Evolutionary conservation across 1,139 yeast species (phyloP), one percentile per base, ranked within the genome.

Genomic region (Blastobotrys apis): DNA sequence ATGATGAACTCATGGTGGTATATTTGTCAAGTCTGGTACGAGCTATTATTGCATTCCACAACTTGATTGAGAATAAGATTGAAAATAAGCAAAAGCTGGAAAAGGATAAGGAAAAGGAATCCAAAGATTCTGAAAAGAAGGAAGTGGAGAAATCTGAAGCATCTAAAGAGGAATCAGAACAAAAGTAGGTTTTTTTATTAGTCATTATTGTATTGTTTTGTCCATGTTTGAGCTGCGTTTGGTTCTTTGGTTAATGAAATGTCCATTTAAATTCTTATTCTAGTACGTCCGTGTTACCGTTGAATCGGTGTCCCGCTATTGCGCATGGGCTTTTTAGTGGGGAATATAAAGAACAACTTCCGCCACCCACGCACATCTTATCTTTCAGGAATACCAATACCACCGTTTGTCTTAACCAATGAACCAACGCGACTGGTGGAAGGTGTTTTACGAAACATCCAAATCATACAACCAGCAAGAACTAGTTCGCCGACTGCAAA

Each of bases 31-130:
- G 94, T 39, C 73, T 94, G 58, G 96, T 92, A 19, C 78, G 98
- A 59, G 86, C 97, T 15, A 92, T 92, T 57, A 85, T 92, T 62
- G 95, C 98, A 13, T 90, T 92, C 75, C 96, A 94, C 67, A 95
- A 94, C 64, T 76, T 94, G 65, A 92, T 94, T 63, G 98, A 92
- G 59, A 94, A 94, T 69, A 92, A 92, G 67, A 81, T 92, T 56
- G 87, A 86, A 57, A 88, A 88, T 64, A 58, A 58, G 53, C 54
- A 50, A n/a, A 31, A 33, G 33, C 32, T 47, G 10, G 48, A 44
- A 13, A 47, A 41, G 33, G 22, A 35, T 44, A 33, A 50, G 39
- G 43, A 36, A 21, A 37, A 50, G 4, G 42, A 29, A 2, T 46
- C 43, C 6, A 37, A 41, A 10, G 43, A 35, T 15, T 45, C 44